Percentiles rank a stretch among this genome's conserved stretches.
Evolutionary conservation across 1,284 basidiomycete species (phyloP).

Genomic region (Irpex sp.): DNA sequence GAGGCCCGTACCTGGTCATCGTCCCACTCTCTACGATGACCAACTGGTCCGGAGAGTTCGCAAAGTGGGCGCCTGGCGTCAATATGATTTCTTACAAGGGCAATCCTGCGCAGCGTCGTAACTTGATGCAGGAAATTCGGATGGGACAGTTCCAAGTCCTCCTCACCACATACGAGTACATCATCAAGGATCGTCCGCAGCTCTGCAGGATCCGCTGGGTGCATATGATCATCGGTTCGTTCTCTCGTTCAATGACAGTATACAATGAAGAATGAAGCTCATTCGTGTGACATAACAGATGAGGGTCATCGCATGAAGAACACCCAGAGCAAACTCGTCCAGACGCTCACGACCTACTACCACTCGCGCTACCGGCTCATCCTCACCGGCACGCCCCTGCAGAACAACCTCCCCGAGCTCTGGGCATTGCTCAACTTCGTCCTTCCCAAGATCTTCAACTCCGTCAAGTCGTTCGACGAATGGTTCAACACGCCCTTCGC

Average conservation of each 20-base stretch:
- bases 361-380: conserved; percentile 93
- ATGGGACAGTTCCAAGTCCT: conserved; percentile 91
- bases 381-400: conserved; percentile 95
- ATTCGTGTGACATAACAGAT: conserved; percentile 43
- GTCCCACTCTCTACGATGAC: conserved; percentile 98
- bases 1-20: conserved; percentile 95
- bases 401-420: conserved; percentile 98
- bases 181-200: conserved; percentile 94
- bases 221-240: conserved; percentile 91
- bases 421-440: conserved; percentile 99
- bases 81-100: conserved; percentile 92
- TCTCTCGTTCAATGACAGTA: background rate
- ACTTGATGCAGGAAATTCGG: conserved; percentile 72
- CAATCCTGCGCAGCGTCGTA: conserved; percentile 78
- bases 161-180: conserved; percentile 98
- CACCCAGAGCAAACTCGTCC: conserved; percentile 90
- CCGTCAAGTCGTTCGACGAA: conserved; percentile 98
- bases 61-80: conserved; percentile 93
- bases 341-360: conserved; percentile 93
- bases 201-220: conserved; percentile 95
- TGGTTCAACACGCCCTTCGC: conserved; percentile 99
- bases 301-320: conserved; percentile 99
- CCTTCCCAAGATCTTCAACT: conserved; percentile 98
- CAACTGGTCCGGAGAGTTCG: conserved; percentile 97
- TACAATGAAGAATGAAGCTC: background rate